Conservation (phyloP, 2,329 filamentous ascomycete genomes). For the Calonectria crousiana region DNA sequence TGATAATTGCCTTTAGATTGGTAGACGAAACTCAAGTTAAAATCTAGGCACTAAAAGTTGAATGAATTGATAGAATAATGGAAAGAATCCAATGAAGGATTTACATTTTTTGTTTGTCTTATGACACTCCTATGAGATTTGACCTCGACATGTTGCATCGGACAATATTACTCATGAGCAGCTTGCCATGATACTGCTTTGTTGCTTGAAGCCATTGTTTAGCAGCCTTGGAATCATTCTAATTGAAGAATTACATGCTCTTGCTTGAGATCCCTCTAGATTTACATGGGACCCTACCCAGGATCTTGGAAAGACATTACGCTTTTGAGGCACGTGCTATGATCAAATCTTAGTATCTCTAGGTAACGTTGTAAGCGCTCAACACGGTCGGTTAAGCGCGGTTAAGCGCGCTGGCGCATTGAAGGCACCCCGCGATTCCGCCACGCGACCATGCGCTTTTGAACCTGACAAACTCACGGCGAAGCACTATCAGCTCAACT, state of each 20-base stretch:
- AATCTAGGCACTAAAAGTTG: not conserved
- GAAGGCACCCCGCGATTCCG: constrained; percentile 27
- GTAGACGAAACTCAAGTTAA: not conserved
- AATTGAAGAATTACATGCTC: no score
- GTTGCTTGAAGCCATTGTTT: not conserved
- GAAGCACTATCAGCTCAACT: not conserved
- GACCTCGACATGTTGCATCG: not conserved
- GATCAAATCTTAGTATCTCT: not conserved
- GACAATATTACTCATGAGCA: not conserved
- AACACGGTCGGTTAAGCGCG: not conserved
- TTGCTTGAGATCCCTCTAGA: no score
- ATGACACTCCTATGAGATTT: no score
- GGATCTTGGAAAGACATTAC: no score
- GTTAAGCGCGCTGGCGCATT: constrained; percentile 9
- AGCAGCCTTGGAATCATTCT: no score
- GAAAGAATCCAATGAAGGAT: not conserved
- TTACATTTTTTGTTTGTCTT: no score
- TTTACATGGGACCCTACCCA: no score
- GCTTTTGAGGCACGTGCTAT: not conserved
- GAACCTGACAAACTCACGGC: constrained; percentile 17
- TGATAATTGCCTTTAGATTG: constrained; percentile 7
- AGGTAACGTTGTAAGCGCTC: not conserved
- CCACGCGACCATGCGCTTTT: constrained; percentile 16
- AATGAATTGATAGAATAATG: constrained; percentile 17
- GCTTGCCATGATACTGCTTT: not conserved